Evolutionary conservation across 176 grass and related monocot genomes (phyloP), one percentile per base, ranked within the genome.

Genomic region (sorghum (Sorghum bicolor)): DNA sequence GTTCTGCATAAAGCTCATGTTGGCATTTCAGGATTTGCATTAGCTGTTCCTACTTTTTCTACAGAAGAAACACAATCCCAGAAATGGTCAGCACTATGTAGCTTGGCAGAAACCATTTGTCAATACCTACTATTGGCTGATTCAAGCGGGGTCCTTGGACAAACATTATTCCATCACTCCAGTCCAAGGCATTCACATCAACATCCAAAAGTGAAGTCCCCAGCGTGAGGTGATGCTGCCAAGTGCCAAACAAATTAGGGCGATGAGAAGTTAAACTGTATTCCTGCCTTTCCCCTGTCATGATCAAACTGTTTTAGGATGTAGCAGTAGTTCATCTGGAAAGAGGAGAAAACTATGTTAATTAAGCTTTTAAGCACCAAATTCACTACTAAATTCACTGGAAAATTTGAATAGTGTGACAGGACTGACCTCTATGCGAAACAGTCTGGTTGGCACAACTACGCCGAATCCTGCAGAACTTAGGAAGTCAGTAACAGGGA

Each of bases 261-360:
- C 0, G 53, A 88, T 32, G 86, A 93, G 48, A 94, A 90, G 75
- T 80, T 91, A 33, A 94, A 93, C 72, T 94, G 90, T 84, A 97
- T 79, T 38, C 90, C 90, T 34, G 90, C 87, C 89, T 97, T 91
- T 60, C 84, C 84, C 45, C 4, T 66, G 81, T 91, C 95, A 89
- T 88, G 84, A 65, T 89, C 62, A 72, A 88, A 88, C 52, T 94
- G 90, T 85, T 88, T 94, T 65, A 97, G 43, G 71, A 97, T 89
- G 76, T 90, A 90, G 76, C 90, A 97, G 86, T 94, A 94, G 77
- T 97, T 94, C 36, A 97, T 84, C 95, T 97, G 90, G 39, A 58
- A 79, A 70, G 44, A 64, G 39, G 61, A 17, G 12, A 81, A 77
- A 20, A 5, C 75, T 4, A 5, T 37, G 39, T 48, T 92, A 47